These are phyloP conservation scores for Chaetothyriales sp. DNA, from an alignment of 2,329 filamentous ascomycete species.

Conservation along the genomic window DNA sequence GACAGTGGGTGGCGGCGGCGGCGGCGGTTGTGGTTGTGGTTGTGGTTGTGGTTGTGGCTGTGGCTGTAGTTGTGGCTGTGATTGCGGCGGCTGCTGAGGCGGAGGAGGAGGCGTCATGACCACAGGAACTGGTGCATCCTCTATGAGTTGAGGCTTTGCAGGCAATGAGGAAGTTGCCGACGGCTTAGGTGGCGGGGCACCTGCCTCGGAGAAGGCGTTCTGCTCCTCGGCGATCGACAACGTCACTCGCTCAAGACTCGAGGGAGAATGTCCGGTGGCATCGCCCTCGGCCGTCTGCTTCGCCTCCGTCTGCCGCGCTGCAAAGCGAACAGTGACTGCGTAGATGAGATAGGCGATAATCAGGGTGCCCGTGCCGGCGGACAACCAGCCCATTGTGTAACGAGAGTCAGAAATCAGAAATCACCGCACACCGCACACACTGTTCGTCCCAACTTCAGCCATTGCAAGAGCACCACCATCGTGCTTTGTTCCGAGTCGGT, in stretches of 20 bases:
- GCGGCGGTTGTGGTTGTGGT: conserved; percentile 8
- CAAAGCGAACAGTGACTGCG: conserved; percentile 2
- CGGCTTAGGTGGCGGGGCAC: too few species aligned
- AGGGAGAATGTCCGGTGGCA: background rate
- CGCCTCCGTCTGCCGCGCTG: background rate
- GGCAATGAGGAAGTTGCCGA: background rate
- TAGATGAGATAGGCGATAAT: conserved; percentile 13
- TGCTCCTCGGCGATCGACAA: background rate
- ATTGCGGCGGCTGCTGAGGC: conserved; percentile 19
- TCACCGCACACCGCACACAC: background rate
- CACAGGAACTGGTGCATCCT: background rate
- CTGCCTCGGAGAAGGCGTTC: background rate
- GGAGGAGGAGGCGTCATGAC: conserved; percentile 21
- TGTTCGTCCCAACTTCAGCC: background rate
- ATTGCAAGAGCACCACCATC: background rate
- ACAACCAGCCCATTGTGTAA: conserved; percentile 12
- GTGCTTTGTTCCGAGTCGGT: background rate
- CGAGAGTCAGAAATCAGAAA: background rate
- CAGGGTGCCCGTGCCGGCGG: conserved; percentile 8
- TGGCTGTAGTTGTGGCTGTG: conserved; percentile 17
- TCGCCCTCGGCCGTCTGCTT: background rate
- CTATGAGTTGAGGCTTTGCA: background rate
- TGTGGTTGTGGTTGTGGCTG: conserved; percentile 17
- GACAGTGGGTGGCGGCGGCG: background rate
- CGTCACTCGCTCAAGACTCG: background rate